phyloP scores from a whole-genome alignment of 192 early-diverging fungal species.

The Podila minutissima region DNA sequence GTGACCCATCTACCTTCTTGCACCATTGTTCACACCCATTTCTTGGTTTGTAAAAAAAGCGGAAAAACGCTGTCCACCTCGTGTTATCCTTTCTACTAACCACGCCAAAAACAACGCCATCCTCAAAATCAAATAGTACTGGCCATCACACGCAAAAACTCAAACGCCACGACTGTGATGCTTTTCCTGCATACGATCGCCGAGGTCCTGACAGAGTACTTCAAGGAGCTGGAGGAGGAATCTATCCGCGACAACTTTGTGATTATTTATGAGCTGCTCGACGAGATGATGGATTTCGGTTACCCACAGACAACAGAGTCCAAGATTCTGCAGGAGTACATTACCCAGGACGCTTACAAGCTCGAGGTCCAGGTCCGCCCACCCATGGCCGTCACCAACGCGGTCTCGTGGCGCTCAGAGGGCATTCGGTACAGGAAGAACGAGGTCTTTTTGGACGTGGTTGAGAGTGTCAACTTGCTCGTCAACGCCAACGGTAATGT shows the following conservation, averaged over 20 bases:
- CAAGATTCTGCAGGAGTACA: slow-evolving; percentile 91
- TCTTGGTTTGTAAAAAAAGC: not conserved
- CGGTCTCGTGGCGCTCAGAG: slow-evolving; percentile 91
- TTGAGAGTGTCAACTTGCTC: slow-evolving; percentile 96
- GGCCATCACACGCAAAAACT: slow-evolving; percentile 96
- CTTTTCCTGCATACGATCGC: slow-evolving; percentile 95
- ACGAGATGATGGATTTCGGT: slow-evolving; percentile 95
- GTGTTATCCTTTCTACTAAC: not conserved
- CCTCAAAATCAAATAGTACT: slow-evolving; percentile 66
- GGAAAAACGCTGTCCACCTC: not conserved
- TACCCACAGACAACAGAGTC: slow-evolving; percentile 91
- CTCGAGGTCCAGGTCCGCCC: slow-evolving; percentile 90
- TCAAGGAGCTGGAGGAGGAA: slow-evolving; percentile 89
- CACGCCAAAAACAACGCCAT: not conserved
- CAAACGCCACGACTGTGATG: slow-evolving; percentile 95
- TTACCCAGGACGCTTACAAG: slow-evolving; percentile 97
- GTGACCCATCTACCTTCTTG: too few species aligned
- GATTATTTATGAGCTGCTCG: slow-evolving; percentile 88
- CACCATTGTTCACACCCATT: too few species aligned
- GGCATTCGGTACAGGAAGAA: slow-evolving; percentile 98
- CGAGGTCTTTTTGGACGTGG: slow-evolving; percentile 98
- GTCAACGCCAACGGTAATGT: slow-evolving; percentile 75
- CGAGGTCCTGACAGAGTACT: slow-evolving; percentile 93
- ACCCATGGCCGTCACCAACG: slow-evolving; percentile 94
- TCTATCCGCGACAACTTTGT: slow-evolving; percentile 94